A percentile compares a stretch with the other conserved stretches of the same genome.
Conservation (phyloP, 495 filamentous ascomycete genomes). For the Recurvomyces mirabilis region DNA sequence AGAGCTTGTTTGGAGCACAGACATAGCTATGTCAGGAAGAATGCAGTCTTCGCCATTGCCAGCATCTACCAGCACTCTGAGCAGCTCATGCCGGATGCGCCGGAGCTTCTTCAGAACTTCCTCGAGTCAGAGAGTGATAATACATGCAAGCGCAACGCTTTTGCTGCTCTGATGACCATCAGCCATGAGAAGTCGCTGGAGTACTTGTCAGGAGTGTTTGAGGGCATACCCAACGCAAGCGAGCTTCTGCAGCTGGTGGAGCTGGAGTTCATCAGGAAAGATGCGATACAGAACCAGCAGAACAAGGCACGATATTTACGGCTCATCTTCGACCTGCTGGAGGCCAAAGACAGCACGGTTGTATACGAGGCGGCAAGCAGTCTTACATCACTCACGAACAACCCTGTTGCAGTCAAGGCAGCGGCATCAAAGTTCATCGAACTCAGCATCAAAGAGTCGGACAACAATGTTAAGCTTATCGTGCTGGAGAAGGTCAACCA, state of each 20-base stretch:
- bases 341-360: conserved; percentile 85
- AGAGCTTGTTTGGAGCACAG: conserved; percentile 87
- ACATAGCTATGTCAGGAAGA: conserved; percentile 96
- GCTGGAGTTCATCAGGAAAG: conserved; percentile 93
- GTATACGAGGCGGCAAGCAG: conserved; percentile 98
- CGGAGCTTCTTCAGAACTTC: conserved; percentile 83
- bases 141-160: conserved; percentile 97
- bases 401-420: conserved; percentile 95
- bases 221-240: conserved; percentile 86
- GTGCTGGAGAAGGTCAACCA: conserved; percentile 92
- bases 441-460: conserved; percentile 88
- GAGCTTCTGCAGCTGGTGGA: conserved; percentile 88
- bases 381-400: conserved; percentile 86
- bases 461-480: conserved; percentile 98
- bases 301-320: conserved; percentile 93
- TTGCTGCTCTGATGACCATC: conserved; percentile 79
- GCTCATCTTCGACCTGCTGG: conserved; percentile 91
- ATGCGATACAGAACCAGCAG: conserved; percentile 85
- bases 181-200: conserved; percentile 86
- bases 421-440: conserved; percentile 94
- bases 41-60: conserved; percentile 86
- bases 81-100: conserved; percentile 85
- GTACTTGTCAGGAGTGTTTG: conserved; percentile 83
- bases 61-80: conserved; percentile 90
- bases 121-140: conserved; percentile 84